Evolutionary conservation across 495 filamentous ascomycete species (phyloP).

Genomic region (Aspergillus sparsus): DNA sequence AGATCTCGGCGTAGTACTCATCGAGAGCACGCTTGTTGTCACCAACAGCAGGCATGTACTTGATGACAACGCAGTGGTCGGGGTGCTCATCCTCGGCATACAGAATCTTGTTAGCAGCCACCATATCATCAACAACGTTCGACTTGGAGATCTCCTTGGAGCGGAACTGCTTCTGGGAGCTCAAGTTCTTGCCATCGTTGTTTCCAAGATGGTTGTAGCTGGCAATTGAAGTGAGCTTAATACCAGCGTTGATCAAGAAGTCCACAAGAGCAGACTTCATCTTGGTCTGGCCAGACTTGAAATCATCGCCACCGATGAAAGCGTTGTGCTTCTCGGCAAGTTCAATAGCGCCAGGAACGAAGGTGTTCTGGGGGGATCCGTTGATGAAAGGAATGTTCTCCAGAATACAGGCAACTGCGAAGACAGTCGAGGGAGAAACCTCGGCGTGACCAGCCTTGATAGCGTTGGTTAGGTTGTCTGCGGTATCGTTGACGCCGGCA

Average conservation of each 20-base stretch:
- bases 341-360: conserved; percentile 88
- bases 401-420: conserved; percentile 90
- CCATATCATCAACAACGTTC: conserved; percentile 99
- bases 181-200: conserved; percentile 98
- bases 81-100: conserved; percentile 88
- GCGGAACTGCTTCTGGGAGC: conserved; percentile 96
- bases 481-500: conserved; percentile 91
- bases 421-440: conserved; percentile 90
- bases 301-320: conserved; percentile 98
- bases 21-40: conserved; percentile 99
- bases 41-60: conserved; percentile 98
- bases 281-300: conserved; percentile 99
- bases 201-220: conserved; percentile 99
- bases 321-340: conserved; percentile 84
- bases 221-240: conserved; percentile 98
- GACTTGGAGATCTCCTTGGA: conserved; percentile 99
- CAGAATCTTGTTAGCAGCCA: conserved; percentile 87
- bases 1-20: conserved; percentile 99
- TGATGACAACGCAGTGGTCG: conserved; percentile 89
- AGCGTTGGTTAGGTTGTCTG: conserved; percentile 85
- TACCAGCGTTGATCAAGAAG: conserved; percentile 97
- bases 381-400: conserved; percentile 97
- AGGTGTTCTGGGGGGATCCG: conserved; percentile 98
- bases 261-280: conserved; percentile 99
- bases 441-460: conserved; percentile 86